Conservation (phyloP, 768 basidiomycete genomes). For the Russula dissimulans region DNA sequence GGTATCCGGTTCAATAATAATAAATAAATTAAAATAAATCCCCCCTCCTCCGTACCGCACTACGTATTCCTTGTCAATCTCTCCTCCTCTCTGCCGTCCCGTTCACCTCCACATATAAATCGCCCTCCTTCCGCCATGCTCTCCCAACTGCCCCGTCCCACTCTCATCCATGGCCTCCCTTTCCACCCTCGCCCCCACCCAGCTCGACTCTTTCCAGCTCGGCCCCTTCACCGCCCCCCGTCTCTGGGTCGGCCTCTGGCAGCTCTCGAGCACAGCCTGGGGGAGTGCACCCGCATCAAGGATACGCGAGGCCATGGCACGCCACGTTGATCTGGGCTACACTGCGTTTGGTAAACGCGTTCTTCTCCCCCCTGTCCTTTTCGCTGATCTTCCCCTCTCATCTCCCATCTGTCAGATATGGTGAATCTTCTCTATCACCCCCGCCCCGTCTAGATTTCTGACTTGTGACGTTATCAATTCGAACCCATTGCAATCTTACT, state of each 20-base stretch:
- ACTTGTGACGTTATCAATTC: background rate
- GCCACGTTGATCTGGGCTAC: constrained; percentile 52
- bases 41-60: no score
- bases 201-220: constrained; percentile 38
- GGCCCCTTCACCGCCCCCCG: constrained; percentile 53
- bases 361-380: background rate
- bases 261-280: constrained; percentile 81
- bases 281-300: constrained; percentile 59
- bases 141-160: background rate
- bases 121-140: background rate
- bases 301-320: constrained; percentile 58
- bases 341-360: constrained; percentile 47
- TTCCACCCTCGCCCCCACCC: background rate
- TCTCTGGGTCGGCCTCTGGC: constrained; percentile 76
- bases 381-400: constrained; percentile 4
- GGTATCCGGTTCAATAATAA: background rate
- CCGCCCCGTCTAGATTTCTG: background rate
- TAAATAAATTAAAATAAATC: background rate
- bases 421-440: constrained; percentile 28
- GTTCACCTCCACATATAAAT: no score
- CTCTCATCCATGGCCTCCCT: background rate
- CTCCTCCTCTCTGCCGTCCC: no score
- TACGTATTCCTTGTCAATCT: no score
- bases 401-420: constrained; percentile 38
- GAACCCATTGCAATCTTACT: no score